A percentile compares a stretch with the other conserved stretches of the same genome.
phyloP scores from a whole-genome alignment of 2,329 filamentous ascomycete genomes.

The Trichoderma semiorbis region DNA sequence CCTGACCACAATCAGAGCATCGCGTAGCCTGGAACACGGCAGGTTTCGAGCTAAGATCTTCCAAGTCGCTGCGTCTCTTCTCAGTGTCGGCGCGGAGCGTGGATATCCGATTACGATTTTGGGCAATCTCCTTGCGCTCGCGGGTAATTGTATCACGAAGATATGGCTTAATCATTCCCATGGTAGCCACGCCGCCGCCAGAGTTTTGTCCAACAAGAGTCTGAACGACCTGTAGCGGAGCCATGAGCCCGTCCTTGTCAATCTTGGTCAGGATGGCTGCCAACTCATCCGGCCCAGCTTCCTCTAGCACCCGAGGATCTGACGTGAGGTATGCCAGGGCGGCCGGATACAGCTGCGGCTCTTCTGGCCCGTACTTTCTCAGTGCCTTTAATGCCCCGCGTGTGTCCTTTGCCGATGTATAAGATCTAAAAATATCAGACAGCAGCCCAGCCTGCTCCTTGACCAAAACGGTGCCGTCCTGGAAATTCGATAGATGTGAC shows the following conservation, averaged over 20 bases:
- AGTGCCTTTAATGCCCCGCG: constrained; percentile 84
- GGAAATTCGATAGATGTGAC: constrained; percentile 87
- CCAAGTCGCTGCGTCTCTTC: constrained; percentile 72
- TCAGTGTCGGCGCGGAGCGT: constrained; percentile 83
- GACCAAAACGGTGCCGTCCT: constrained; percentile 85
- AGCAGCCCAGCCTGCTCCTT: constrained; percentile 88
- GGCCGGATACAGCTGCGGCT: constrained; percentile 88
- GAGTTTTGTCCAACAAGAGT: constrained; percentile 66
- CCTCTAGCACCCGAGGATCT: constrained; percentile 72
- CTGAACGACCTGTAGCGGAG: constrained; percentile 93
- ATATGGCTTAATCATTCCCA: constrained; percentile 96
- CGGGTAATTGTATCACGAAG: constrained; percentile 83
- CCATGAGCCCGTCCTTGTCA: constrained; percentile 87
- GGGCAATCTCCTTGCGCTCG: constrained; percentile 78
- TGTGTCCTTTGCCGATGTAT: constrained; percentile 89
- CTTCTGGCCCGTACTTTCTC: constrained; percentile 84
- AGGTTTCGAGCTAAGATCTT: constrained; percentile 73
- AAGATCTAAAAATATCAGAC: constrained; percentile 95
- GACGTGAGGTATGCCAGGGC: constrained; percentile 93
- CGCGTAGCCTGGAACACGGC: constrained; percentile 87
- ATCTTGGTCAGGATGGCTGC: constrained; percentile 78
- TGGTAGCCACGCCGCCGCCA: constrained; percentile 70
- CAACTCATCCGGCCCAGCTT: constrained; percentile 80
- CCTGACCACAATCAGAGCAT: constrained; percentile 75
- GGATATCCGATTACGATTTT: constrained; percentile 75